Percentiles rank a stretch among this genome's conserved stretches.
phyloP scores from a whole-genome alignment of 1,284 basidiomycete genomes.

The Tranzscheliella williamsii region DNA sequence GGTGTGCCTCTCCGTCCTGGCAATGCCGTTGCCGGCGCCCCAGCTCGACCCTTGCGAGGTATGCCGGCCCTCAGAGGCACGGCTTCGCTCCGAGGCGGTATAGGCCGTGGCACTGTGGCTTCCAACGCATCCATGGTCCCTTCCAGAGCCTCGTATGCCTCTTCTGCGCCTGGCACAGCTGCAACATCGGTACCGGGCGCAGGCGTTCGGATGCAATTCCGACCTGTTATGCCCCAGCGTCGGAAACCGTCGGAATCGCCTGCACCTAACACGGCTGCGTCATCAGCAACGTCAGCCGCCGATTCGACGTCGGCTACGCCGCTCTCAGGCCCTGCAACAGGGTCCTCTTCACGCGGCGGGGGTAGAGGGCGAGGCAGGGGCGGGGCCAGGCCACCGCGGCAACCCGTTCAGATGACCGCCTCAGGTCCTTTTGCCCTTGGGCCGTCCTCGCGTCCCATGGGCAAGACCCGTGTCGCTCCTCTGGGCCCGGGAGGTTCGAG shows the following conservation, averaged over 20 bases:
- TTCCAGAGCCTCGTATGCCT: constrained; percentile 24
- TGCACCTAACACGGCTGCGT: constrained; percentile 9
- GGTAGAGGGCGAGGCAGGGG: constrained; percentile 38
- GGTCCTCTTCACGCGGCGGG: constrained; percentile 19
- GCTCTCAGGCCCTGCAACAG: not conserved
- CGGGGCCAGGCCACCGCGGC: constrained; percentile 27
- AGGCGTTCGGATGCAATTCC: constrained; percentile 44
- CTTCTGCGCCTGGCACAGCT: constrained; percentile 15
- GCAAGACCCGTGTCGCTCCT: constrained; percentile 12
- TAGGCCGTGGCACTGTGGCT: constrained; percentile 5
- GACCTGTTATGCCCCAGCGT: constrained; percentile 53
- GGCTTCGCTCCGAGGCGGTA: constrained; percentile 14
- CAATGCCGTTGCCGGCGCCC: not conserved
- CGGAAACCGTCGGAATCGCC: constrained; percentile 39
- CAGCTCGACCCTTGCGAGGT: constrained; percentile 16
- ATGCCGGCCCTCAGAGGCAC: constrained; percentile 25
- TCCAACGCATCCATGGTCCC: constrained; percentile 34
- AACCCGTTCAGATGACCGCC: constrained; percentile 74
- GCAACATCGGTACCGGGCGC: constrained; percentile 6
- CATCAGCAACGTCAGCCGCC: not conserved
- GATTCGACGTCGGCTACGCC: too few relatives aligned
- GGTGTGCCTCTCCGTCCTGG: too few relatives aligned
- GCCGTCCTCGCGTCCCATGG: constrained; percentile 68
- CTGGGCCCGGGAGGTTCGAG: constrained; percentile 25
- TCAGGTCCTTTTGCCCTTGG: constrained; percentile 87